Base-by-base conservation (phyloP, 2,329 filamentous ascomycete species). In the Didymellaceae sp. region DNA sequence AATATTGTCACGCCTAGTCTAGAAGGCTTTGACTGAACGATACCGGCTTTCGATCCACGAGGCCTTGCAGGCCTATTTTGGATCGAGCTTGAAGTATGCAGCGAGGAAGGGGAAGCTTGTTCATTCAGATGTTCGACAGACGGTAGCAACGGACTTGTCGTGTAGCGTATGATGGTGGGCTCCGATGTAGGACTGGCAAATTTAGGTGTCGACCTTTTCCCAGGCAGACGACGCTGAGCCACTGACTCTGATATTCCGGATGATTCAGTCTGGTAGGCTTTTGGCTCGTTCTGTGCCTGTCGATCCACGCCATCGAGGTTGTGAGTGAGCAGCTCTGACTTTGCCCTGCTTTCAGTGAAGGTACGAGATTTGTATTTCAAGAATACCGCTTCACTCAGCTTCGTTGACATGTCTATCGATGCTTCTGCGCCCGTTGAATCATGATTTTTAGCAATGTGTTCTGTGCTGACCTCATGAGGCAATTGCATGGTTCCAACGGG, bases 401-500 rank as follows among this genome's bases (percentile, higher is more conserved):
- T 11, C 7, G 13, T 9, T 25, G 6, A 7, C 2, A 20, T 8
- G 5, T 21, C 28, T 13, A 7, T 17, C 13, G 26, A 30, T 33
- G 20, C 16, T 2, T 18, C 20, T 4, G 6, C 34, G 10, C 18
- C n/a, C n/a, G 40, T 26, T 3, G 41, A 39, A 13, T 35, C 33
- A 9, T 24, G 18, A 20, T 5, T 13, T 25, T 10, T 52, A 33
- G 8, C 41, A 49, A 1, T 33, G 10, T 16, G 10, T n/a, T 35
- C 58, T n/a, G 24, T 28, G 17, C 52, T 58, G 2, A 18, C 2
- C 16, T 57, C 52, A 14, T 59, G 55, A 25, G 63, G 39, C n/a
- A 59, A 57, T 28, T 58, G 57, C 63, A 65, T 66, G 1, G 59
- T 57, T 7, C 63, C 52, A 32, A 67, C 65, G 13, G 64, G 64